Evolutionary conservation across 257 asterid species (phyloP), one percentile per base, ranked within the genome.

Genomic region (Plantago elongata): DNA sequence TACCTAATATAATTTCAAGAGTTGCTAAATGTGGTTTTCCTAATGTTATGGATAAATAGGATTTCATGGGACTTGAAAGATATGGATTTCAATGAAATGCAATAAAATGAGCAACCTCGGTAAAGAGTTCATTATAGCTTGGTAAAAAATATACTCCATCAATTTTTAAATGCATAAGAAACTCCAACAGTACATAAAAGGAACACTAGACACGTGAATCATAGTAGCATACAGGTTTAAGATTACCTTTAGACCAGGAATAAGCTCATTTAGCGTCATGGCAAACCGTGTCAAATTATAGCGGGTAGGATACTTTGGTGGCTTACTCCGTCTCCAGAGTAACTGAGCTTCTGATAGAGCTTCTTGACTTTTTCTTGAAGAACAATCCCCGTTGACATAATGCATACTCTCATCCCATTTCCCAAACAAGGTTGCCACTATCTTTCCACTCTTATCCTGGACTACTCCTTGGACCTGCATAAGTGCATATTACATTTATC

Each of bases 401-500:
- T 47, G 51, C 15, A 47, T 47, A 15, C 51, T 47, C 51, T 47
- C 15, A 13, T 11, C 51, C 51, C 51, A 47, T 47, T 47, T 47
- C 22, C 99, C 99, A 30, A 86, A 81, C 73, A 89, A 58, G 47
- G 96, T 84, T 58, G 99, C 96, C 55, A 79, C 85, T 11, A 85
- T 84, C 75, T 86, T 92, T 63, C 99, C 99, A 67, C 69, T 77
- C 73, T 72, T 80, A 77, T 89, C 97, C 74, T 79, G 97, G 54
- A 92, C 95, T 48, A 76, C 58, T 72, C 99, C 99, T 18, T 89
- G 97, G 60, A 92, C 98, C 98, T 92, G 92, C 74, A 77, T 68
- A 92, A 97, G 97, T 92, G 92, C 74, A 77, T 68, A 7, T 34
- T 34, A 34, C 40, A 34, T 34, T 34, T 34, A 34, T 34, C 40